Evolutionary conservation across 768 basidiomycete genomes (phyloP).

Genomic region (Gyrodon lividus): DNA sequence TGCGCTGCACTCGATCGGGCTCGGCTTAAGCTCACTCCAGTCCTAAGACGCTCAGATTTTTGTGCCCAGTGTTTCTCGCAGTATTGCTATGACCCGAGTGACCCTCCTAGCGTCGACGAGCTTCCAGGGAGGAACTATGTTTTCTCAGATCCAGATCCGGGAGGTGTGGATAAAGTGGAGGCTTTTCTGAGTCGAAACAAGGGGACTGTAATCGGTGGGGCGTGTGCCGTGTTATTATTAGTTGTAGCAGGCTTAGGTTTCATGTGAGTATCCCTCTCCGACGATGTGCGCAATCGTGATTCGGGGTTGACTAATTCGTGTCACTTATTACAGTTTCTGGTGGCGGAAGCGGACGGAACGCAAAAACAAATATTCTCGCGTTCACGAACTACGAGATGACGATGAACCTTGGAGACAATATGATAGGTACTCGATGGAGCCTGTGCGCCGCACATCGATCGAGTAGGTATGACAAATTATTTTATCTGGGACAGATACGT

Average conservation of each 20-base stretch:
- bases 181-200: slow-evolving; percentile 46
- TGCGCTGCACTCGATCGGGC: slow-evolving; percentile 63
- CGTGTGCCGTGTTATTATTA: slow-evolving; percentile 41
- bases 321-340: slow-evolving; percentile 23
- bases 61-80: slow-evolving; percentile 62
- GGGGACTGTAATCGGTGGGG: slow-evolving; percentile 47
- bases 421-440: slow-evolving; percentile 12
- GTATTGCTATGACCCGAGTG: slow-evolving; percentile 56
- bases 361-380: slow-evolving; percentile 17
- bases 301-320: background rate
- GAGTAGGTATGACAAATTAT: background rate
- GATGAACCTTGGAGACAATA: slow-evolving; percentile 33
- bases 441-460: background rate
- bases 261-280: slow-evolving; percentile 29
- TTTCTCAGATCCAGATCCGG: slow-evolving; percentile 57
- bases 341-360: slow-evolving; percentile 26
- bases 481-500: background rate
- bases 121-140: slow-evolving; percentile 38
- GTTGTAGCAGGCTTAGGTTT: slow-evolving; percentile 37
- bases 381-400: slow-evolving; percentile 27
- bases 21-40: slow-evolving; percentile 38
- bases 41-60: slow-evolving; percentile 40
- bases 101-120: slow-evolving; percentile 53
- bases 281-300: background rate
- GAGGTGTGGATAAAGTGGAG: slow-evolving; percentile 42